These are phyloP conservation scores for Trypanosoma platydactyli DNA, from an alignment of 208 protist genomes.

Conservation along the genomic window DNA sequence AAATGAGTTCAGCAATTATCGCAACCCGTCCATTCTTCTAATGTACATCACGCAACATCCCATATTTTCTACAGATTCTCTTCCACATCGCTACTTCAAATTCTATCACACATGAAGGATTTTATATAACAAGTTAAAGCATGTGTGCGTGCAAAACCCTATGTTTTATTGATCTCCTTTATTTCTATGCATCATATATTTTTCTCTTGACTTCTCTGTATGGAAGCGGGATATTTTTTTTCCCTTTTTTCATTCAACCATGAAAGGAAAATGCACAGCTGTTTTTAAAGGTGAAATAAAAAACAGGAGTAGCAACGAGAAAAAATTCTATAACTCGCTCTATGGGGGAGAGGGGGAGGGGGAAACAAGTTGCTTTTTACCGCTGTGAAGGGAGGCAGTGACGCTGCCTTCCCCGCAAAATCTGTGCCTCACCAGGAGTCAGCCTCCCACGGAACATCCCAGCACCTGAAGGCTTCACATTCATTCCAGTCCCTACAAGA, in stretches of 20 bases:
- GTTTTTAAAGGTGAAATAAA: not conserved
- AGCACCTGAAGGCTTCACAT: constrained; percentile 16
- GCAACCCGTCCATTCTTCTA: too few relatives aligned
- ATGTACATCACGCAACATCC: too few relatives aligned
- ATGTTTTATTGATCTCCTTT: not conserved
- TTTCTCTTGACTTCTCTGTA: too few relatives aligned
- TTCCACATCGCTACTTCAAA: too few relatives aligned
- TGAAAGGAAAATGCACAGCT: too few relatives aligned
- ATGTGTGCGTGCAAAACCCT: not conserved
- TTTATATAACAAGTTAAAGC: not conserved
- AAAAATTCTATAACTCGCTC: not conserved
- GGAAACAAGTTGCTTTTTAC: not conserved
- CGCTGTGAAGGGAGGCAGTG: constrained; percentile 32
- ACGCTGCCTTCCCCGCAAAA: constrained; percentile 59
- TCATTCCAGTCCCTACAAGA: not conserved
- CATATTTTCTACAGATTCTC: too few relatives aligned
- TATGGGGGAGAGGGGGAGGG: constrained; percentile 1
- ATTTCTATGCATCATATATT: not conserved
- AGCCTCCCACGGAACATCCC: constrained; percentile 33
- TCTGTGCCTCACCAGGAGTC: constrained; percentile 71
- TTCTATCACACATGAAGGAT: too few relatives aligned
- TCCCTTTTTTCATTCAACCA: too few relatives aligned
- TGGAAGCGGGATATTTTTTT: too few relatives aligned
- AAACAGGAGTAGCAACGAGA: not conserved
- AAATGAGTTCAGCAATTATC: too few relatives aligned